Evolutionary conservation across 2,329 filamentous ascomycete genomes (phyloP).

Genomic region (Fusarium gaditjirri): DNA sequence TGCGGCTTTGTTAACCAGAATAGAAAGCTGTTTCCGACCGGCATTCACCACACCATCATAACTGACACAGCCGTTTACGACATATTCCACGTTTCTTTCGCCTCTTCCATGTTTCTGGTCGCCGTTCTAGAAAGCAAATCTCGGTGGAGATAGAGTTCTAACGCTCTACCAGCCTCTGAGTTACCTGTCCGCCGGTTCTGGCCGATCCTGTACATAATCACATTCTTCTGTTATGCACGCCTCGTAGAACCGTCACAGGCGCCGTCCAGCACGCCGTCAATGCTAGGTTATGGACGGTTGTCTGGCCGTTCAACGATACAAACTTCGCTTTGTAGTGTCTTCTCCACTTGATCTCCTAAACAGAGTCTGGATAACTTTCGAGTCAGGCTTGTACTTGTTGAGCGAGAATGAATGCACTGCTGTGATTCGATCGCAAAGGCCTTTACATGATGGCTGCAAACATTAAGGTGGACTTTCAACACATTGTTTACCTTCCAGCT

Average conservation of each 20-base stretch:
- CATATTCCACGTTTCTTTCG: slow-evolving; percentile 15
- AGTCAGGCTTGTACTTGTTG: slow-evolving; percentile 20
- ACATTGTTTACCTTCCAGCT: slow-evolving; percentile 11
- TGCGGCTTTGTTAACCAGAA: slow-evolving; percentile 24
- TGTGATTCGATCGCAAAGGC: slow-evolving; percentile 11
- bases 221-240: slow-evolving; percentile 33
- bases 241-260: slow-evolving; percentile 21
- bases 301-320: background rate
- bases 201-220: slow-evolving; percentile 12
- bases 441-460: slow-evolving; percentile 6
- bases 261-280: slow-evolving; percentile 28
- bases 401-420: background rate
- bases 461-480: slow-evolving; percentile 1
- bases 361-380: slow-evolving; percentile 14
- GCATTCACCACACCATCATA: slow-evolving; percentile 1
- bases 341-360: slow-evolving; percentile 21
- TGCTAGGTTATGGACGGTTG: slow-evolving; percentile 15
- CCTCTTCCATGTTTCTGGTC: slow-evolving; percentile 3
- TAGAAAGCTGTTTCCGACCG: slow-evolving; percentile 4
- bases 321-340: background rate
- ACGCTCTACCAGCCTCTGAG: slow-evolving; percentile 10
- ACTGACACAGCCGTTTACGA: slow-evolving; percentile 12
- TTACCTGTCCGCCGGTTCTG: slow-evolving; percentile 12
- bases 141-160: slow-evolving; percentile 29
- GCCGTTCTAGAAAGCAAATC: slow-evolving; percentile 24